phyloP scores from a whole-genome alignment of 176 grass and related monocot genomes.

The Urochloa ruziziensis region DNA sequence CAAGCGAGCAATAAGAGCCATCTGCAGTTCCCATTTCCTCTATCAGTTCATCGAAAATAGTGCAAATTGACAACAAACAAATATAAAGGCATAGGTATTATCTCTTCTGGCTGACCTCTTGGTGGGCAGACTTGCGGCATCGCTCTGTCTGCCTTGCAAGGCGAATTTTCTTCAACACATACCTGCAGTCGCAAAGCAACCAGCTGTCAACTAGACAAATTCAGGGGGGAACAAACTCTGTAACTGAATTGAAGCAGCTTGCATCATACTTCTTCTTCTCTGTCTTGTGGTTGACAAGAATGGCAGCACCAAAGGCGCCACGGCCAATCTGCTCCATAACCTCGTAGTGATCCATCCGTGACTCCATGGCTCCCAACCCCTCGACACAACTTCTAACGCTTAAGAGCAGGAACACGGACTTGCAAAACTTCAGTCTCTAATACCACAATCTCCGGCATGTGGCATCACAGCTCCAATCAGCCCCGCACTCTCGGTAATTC shows the following conservation, averaged over 20 bases:
- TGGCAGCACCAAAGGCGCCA: conserved; percentile 95
- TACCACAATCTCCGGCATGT: not conserved
- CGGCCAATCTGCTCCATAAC: conserved; percentile 98
- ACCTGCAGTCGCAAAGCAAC: conserved; percentile 56
- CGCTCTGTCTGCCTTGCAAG: conserved; percentile 92
- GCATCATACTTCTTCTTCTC: conserved; percentile 86
- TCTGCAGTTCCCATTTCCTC: conserved; percentile 50
- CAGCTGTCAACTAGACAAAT: conserved; percentile 24
- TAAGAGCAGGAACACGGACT: not conserved
- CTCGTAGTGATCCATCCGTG: conserved; percentile 96
- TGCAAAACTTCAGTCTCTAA: conserved; percentile 2
- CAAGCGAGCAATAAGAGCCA: conserved; percentile 93
- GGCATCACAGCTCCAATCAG: conserved; percentile 19
- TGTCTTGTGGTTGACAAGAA: conserved; percentile 97
- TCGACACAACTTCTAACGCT: not conserved
- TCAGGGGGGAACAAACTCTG: conserved; percentile 14
- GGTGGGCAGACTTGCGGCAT: conserved; percentile 92
- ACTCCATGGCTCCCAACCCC: conserved; percentile 66
- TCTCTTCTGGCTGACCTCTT: conserved; percentile 61
- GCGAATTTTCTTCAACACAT: conserved; percentile 95
- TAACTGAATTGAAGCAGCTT: conserved; percentile 1
- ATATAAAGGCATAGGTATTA: not conserved
- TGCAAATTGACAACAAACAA: not conserved
- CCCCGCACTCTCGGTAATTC: not conserved
- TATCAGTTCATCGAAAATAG: conserved; percentile 23